Conservation (phyloP, 306 rosid genomes). For the Pterocarpus santalinus region DNA sequence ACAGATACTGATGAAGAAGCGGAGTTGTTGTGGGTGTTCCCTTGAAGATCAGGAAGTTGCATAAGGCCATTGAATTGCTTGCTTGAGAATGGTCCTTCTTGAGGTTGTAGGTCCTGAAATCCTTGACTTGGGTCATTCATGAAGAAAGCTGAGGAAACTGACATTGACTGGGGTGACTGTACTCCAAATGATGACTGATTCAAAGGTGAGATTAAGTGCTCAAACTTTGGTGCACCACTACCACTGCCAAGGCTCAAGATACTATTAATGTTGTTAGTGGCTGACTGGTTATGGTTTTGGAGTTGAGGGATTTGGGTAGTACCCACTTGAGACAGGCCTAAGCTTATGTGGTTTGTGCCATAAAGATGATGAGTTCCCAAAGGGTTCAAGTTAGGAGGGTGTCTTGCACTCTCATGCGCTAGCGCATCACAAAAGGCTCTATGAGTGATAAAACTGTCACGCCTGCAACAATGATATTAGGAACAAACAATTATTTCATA, state of each 20-base stretch:
- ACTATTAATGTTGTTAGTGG: slow-evolving; percentile 47
- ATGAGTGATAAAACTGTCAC: slow-evolving; percentile 90
- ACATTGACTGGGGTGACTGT: no score
- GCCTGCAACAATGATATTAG: slow-evolving; percentile 49
- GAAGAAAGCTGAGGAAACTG: slow-evolving; percentile 60
- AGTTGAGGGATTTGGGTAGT: no score
- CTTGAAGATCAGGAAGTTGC: slow-evolving; percentile 74
- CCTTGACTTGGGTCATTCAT: slow-evolving; percentile 29
- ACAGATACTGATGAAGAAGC: no score
- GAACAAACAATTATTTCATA: no score
- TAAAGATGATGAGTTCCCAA: slow-evolving; percentile 59
- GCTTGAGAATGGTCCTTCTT: slow-evolving; percentile 47
- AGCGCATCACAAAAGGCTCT: slow-evolving; percentile 90
- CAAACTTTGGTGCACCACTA: slow-evolving; percentile 55
- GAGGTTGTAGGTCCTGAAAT: slow-evolving; percentile 61
- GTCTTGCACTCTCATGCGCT: slow-evolving; percentile 86
- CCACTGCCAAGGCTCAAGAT: slow-evolving; percentile 65
- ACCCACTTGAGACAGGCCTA: no score
- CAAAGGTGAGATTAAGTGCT: slow-evolving; percentile 53
- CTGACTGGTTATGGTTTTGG: no score
- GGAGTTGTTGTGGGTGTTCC: slow-evolving; percentile 35
- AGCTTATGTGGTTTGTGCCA: slow-evolving; percentile 54
- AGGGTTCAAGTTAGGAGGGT: slow-evolving; percentile 68
- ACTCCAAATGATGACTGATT: no score
- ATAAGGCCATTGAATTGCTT: slow-evolving; percentile 60